Evolutionary conservation across 2,329 filamentous ascomycete species (phyloP).

Genomic region (Monosporascus cannonballus): DNA sequence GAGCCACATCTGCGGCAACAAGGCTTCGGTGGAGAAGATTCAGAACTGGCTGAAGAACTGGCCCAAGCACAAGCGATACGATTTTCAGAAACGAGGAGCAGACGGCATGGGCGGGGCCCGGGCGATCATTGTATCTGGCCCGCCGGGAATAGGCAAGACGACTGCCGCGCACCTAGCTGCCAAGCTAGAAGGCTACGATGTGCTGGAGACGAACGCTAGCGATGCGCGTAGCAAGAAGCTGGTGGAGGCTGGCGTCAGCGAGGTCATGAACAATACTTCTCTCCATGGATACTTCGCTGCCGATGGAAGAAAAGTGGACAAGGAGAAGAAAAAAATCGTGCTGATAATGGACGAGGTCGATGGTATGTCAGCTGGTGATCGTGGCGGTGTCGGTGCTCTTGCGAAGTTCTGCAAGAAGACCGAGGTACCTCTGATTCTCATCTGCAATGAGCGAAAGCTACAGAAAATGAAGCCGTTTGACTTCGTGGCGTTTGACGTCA

Average conservation of each 20-base stretch:
- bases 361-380: conserved; percentile 95
- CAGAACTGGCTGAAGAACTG: conserved; percentile 83
- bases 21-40: conserved; percentile 80
- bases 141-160: conserved; percentile 95
- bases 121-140: conserved; percentile 91
- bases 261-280: conserved; percentile 90
- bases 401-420: conserved; percentile 95
- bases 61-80: conserved; percentile 68
- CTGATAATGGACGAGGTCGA: conserved; percentile 99
- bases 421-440: conserved; percentile 88
- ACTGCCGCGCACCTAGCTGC: conserved; percentile 93
- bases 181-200: conserved; percentile 86
- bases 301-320: conserved; percentile 74
- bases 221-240: conserved; percentile 95
- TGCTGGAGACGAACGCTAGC: conserved; percentile 92
- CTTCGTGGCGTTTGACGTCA: conserved; percentile 73
- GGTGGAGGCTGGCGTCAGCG: conserved; percentile 80
- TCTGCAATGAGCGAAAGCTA: conserved; percentile 89
- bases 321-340: conserved; percentile 84
- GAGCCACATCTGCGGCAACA: conserved; percentile 92
- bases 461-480: conserved; percentile 99
- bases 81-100: conserved; percentile 76
- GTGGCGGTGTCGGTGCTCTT: conserved; percentile 89
- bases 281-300: conserved; percentile 84
- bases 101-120: conserved; percentile 80